These are phyloP conservation scores for Mortierella sp. DNA, from an alignment of 371 early-diverging fungal species.

Conservation along the genomic window DNA sequence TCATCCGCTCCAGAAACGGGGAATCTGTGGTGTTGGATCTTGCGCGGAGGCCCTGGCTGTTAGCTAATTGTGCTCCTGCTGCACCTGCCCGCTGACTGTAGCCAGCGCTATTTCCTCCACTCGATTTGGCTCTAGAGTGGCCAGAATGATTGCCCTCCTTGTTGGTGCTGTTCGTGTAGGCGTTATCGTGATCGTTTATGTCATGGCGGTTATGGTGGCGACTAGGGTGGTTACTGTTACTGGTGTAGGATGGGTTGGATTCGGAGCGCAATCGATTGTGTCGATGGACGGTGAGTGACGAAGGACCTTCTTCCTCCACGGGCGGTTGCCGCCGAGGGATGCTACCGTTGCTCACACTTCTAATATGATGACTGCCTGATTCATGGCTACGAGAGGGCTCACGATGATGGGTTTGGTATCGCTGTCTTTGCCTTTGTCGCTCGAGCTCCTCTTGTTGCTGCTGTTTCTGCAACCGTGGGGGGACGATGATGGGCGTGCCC, in stretches of 20 bases:
- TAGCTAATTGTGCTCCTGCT: not conserved
- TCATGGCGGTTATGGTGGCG: too few species aligned
- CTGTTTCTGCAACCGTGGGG: conserved; percentile 25
- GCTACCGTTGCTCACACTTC: not conserved
- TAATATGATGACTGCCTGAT: too few species aligned
- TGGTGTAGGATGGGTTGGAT: too few species aligned
- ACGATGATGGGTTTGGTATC: not conserved
- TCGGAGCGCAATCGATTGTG: too few species aligned
- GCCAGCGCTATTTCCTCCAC: too few species aligned
- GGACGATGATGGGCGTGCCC: conserved; percentile 38
- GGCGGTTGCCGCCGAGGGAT: too few species aligned
- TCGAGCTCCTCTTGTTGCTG: conserved; percentile 30
- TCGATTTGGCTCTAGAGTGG: conserved; percentile 1
- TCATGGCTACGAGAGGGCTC: too few species aligned
- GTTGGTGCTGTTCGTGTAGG: not conserved
- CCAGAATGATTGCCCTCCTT: not conserved
- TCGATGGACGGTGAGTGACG: too few species aligned
- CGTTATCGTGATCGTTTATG: too few species aligned
- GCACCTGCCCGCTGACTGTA: not conserved
- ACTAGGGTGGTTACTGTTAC: not conserved
- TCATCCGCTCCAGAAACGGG: conserved; percentile 46
- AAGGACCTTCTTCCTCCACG: too few species aligned
- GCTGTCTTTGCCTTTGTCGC: conserved; percentile 11
- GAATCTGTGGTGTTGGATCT: conserved; percentile 30
- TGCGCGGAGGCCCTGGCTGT: conserved; percentile 6